Conservation (phyloP, 2,329 filamentous ascomycete genomes). For the Bertia moriformis region DNA sequence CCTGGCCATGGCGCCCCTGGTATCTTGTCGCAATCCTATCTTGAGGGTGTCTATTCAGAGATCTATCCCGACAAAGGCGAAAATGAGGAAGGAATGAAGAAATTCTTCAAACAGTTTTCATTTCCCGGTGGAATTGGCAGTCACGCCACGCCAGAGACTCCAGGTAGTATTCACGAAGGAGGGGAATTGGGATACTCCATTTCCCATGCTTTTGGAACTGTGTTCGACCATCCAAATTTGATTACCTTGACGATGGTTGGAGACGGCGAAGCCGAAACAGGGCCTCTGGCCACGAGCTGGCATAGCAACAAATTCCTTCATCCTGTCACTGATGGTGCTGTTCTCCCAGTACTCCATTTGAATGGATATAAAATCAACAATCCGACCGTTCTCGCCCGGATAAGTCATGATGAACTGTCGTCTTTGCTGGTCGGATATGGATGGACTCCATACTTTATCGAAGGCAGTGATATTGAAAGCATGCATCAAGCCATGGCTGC, state of each 20-base stretch:
- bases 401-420: conserved; percentile 59
- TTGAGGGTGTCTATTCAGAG: conserved; percentile 66
- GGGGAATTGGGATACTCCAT: conserved; percentile 72
- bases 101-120: conserved; percentile 72
- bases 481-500: conserved; percentile 76
- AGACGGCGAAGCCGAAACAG: conserved; percentile 70
- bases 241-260: conserved; percentile 68
- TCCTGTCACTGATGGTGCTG: conserved; percentile 63
- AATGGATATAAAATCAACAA: conserved; percentile 83
- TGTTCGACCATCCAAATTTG: conserved; percentile 61
- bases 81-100: conserved; percentile 52
- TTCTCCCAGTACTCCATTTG: conserved; percentile 63
- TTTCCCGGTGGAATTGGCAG: conserved; percentile 68
- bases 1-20: conserved; percentile 68
- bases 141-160: conserved; percentile 67
- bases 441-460: conserved; percentile 69
- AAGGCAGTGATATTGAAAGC: conserved; percentile 55
- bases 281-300: conserved; percentile 66
- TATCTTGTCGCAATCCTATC: conserved; percentile 61
- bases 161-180: conserved; percentile 64
- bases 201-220: conserved; percentile 64
- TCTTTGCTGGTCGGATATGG: conserved; percentile 60
- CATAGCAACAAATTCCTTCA: conserved; percentile 74
- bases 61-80: conserved; percentile 63
- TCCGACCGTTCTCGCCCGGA: conserved; percentile 58